Conservation (phyloP, 495 filamentous ascomycete species). For the Tirmania nivea region DNA sequence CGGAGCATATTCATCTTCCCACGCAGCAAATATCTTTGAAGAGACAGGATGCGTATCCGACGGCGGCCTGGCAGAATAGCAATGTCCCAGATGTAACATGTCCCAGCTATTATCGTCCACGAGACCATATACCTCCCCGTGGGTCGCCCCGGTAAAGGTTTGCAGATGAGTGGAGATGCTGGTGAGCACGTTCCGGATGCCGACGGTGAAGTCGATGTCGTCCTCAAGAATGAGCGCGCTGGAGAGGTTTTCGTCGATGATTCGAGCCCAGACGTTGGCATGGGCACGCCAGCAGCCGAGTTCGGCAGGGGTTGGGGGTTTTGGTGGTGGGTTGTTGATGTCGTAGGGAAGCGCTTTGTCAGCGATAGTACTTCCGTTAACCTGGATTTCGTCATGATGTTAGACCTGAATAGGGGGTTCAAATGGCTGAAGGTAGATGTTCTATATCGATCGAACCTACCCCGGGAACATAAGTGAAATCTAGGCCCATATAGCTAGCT, state of each 20-base stretch:
- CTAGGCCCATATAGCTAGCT: neutral
- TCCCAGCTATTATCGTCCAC: constrained; percentile 23
- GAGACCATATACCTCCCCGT: neutral
- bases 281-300: constrained; percentile 11
- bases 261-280: constrained; percentile 10
- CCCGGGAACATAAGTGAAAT: neutral
- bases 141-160: constrained; percentile 1
- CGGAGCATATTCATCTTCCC: too few species aligned
- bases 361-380: neutral
- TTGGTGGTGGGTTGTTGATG: neutral
- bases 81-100: constrained; percentile 25
- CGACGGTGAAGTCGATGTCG: constrained; percentile 28
- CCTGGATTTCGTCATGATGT: too few species aligned
- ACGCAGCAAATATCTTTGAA: too few species aligned
- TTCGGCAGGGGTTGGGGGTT: neutral
- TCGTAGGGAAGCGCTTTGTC: neutral
- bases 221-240: constrained; percentile 27
- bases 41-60: too few species aligned
- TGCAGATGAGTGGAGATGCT: constrained; percentile 6
- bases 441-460: too few species aligned
- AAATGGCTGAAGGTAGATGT: too few species aligned
- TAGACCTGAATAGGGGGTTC: too few species aligned
- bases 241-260: constrained; percentile 20
- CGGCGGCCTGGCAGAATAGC: constrained; percentile 1
- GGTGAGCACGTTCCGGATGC: constrained; percentile 16